Evolutionary conservation across 805 yeast species (phyloP), one percentile per base, ranked within the genome.

Genomic region (Sungouiella blattae): DNA sequence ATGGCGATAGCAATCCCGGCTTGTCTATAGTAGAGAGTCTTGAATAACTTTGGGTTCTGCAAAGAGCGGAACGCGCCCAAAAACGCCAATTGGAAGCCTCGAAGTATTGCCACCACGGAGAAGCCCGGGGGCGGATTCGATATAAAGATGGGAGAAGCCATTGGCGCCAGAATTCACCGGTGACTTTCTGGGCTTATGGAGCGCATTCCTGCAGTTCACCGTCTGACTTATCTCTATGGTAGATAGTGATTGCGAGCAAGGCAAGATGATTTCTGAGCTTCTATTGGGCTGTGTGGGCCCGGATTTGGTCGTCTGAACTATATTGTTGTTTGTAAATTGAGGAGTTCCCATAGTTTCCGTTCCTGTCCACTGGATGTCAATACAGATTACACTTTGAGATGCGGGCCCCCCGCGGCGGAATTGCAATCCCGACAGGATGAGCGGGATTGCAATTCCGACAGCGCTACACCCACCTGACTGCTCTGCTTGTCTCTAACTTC

Each of bases 81-180:
- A 6, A 74, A 30, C 0, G 78, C 72, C 26, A 78, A 56, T 55
- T 77, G 81, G 17, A 72, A 44, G 0, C 83, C 83, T 11, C 81
- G 58, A 6, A 71, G 38, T n/a, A 77, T 61, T 0, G 80, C 67
- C 37, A 64, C 36, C 0, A 64, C 22, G 3, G 79, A 65, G 47
- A 77, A 73, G 11, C 80, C 75, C 4, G 75, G 70, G 6, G 80
- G 73, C 1, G 83, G 81, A 32, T 71, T 64, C 3, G 80, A 70
- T 9, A 77, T 60, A 48, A 77, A 77, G 11, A 74, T 66, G 5
- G 83, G 83, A 3, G 83, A 78, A 1, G 78, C 74, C 83, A 78
- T 77, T 24, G 15, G 18, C 12, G 4, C n/a, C n/a, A n/a, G n/a
- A n/a, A n/a, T n/a, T n/a, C n/a, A n/a, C n/a, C n/a, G n/a, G n/a